These are phyloP conservation scores for Candida dubliniensis DNA, from an alignment of 1,139 yeast genomes.

Conservation along the genomic window DNA sequence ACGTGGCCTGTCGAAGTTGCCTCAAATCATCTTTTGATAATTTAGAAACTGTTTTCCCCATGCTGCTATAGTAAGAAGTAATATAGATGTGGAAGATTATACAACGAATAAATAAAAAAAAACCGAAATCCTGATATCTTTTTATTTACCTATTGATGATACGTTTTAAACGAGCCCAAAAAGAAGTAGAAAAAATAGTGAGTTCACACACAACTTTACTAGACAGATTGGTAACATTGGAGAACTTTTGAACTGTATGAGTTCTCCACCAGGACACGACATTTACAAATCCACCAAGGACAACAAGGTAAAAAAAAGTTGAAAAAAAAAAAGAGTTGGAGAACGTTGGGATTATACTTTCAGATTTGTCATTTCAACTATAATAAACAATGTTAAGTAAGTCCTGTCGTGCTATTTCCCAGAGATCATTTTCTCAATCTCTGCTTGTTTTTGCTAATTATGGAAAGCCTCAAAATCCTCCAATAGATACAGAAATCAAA, in stretches of 20 bases:
- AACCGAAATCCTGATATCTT: too few species aligned
- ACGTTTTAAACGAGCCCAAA: too few species aligned
- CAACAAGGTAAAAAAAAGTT: background rate
- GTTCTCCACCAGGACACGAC: too few species aligned
- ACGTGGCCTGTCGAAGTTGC: constrained; percentile 80
- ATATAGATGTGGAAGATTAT: background rate
- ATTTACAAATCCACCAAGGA: too few species aligned
- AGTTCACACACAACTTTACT: too few species aligned
- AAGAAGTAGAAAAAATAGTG: too few species aligned
- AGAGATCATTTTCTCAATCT: constrained; percentile 14
- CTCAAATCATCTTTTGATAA: constrained; percentile 87
- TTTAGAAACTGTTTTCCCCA: constrained; percentile 97
- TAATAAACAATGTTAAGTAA: constrained; percentile 1
- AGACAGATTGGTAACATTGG: too few species aligned
- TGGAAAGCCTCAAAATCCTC: constrained; percentile 50
- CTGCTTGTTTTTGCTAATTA: constrained; percentile 27
- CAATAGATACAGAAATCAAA: constrained; percentile 21
- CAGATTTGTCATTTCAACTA: background rate
- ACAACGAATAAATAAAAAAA: background rate
- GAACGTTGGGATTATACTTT: background rate
- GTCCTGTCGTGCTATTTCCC: background rate
- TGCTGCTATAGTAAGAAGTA: constrained; percentile 26
- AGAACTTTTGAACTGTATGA: too few species aligned
- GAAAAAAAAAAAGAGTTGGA: background rate
- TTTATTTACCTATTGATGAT: too few species aligned